Conservation (phyloP, 495 filamentous ascomycete species). For the Lophiotrema nucula region DNA sequence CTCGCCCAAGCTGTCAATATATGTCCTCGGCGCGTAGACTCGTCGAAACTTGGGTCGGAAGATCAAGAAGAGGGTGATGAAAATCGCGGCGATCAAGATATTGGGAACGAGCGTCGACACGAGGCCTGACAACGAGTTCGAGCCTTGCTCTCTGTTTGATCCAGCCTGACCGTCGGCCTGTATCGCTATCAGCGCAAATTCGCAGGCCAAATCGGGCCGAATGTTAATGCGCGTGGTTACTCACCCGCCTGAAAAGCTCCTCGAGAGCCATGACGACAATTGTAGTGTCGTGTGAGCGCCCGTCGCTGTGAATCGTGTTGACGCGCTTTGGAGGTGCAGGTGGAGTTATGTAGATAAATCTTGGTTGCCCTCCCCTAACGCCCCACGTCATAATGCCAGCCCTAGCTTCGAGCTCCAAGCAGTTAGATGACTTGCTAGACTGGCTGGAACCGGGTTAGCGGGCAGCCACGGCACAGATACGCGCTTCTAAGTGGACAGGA, state of each 20-base stretch:
- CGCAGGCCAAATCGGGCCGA: background rate
- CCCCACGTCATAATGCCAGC: too few relatives aligned
- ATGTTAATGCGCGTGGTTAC: background rate
- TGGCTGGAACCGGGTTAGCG: too few relatives aligned
- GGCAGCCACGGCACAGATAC: too few relatives aligned
- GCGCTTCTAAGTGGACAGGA: too few relatives aligned
- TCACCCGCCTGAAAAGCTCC: constrained; percentile 3
- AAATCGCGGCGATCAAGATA: constrained; percentile 60
- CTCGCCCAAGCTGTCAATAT: constrained; percentile 69
- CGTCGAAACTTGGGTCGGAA: constrained; percentile 69
- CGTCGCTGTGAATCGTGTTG: background rate
- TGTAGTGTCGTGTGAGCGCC: background rate
- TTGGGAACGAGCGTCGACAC: constrained; percentile 72
- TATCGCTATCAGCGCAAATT: background rate
- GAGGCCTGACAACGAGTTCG: constrained; percentile 56
- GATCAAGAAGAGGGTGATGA: constrained; percentile 71
- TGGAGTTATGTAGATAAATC: too few relatives aligned
- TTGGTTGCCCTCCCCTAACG: too few relatives aligned
- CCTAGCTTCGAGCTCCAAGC: too few relatives aligned
- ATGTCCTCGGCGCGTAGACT: constrained; percentile 86
- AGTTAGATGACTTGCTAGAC: too few relatives aligned
- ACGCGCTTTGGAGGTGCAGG: too few relatives aligned
- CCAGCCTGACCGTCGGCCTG: constrained; percentile 19
- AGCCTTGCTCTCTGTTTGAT: constrained; percentile 26
- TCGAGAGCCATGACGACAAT: constrained; percentile 11